Base-by-base conservation (phyloP, 345 rosid genomes). In the Populus nigra region DNA sequence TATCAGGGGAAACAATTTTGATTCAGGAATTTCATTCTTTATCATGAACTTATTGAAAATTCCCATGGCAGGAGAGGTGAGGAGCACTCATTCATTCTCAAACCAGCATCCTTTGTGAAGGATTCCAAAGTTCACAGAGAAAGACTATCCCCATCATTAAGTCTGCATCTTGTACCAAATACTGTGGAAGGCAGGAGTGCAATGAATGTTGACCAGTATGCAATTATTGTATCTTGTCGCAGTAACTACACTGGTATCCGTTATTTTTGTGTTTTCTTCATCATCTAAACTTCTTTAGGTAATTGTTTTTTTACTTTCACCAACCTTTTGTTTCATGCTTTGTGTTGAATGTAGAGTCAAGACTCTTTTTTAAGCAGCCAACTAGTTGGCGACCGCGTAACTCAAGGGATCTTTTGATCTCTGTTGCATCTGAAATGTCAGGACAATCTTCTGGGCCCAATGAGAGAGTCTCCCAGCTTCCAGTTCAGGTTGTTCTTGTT, bases 31-130 rank as follows among this genome's bases (percentile, higher is more conserved):
- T 62, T 16, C 8, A 36, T 67, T 13, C 41, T 38, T 15, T 67
- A 8, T 31, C 25, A 2, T 75, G 45, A 62, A 69, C 83, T 86
- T 68, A 77, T 78, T 59, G 50, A 65, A 55, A 36, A 36, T 79
- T 81, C 70, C 65, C 49, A 45, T 84, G 82, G 81, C 90, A 96
- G 99, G 99, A 92, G 87, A 84, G 94, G 97, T 82, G 99, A 94
- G 84, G 98, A 92, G 81, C 99, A 94, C 82, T 94, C 99, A 57
- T 96, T 96, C 83, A 90, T 96, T 35, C 87, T 96, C 79, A 96
- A 90, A 83, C 97, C 97, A 65, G 89, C 87, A 1, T 86, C 87
- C 84, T 85, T 94, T 41, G 77, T 83, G 84, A 91, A 87, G 80
- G 86, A 86, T 84, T 78, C 79, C 59, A 90, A 86, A 83, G 85